These are phyloP conservation scores for Solanum medicagineum DNA, from an alignment of 257 asterid genomes.

Conservation along the genomic window DNA sequence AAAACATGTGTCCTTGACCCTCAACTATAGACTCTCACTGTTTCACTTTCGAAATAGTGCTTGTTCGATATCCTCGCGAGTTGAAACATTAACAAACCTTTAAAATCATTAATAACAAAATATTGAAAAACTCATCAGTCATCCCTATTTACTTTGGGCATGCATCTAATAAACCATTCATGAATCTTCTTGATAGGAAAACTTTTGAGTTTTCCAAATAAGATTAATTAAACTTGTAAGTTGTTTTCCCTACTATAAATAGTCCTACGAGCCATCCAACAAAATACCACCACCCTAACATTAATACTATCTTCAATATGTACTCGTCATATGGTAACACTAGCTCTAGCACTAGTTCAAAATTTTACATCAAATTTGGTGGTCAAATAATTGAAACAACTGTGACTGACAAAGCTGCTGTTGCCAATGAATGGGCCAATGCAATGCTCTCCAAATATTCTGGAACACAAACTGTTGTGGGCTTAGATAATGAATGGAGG, in stretches of 20 bases:
- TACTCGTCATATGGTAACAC: neutral
- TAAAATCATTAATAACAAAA: too few species aligned
- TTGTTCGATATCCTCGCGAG: too few species aligned
- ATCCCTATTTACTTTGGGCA: neutral
- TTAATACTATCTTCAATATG: neutral
- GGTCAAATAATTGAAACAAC: conserved; percentile 50
- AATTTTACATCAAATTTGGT: conserved; percentile 24
- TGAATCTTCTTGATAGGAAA: neutral
- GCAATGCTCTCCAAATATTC: conserved; percentile 17
- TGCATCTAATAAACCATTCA: neutral
- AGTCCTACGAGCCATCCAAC: neutral
- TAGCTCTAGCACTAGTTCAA: conserved; percentile 6
- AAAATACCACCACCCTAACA: neutral
- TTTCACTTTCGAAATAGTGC: too few species aligned
- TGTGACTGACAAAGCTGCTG: conserved; percentile 30
- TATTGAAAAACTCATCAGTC: neutral
- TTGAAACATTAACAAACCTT: too few species aligned
- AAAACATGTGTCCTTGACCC: too few species aligned
- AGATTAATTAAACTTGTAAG: neutral
- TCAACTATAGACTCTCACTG: too few species aligned
- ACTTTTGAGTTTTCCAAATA: neutral
- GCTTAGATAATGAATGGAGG: conserved; percentile 67
- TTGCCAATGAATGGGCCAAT: conserved; percentile 30
- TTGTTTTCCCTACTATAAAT: neutral
- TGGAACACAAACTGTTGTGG: conserved; percentile 24